A percentile compares a stretch with the other conserved stretches of the same genome.
phyloP scores from a whole-genome alignment of 2,329 filamentous ascomycete genomes.

The Arthroderma uncinatum region DNA sequence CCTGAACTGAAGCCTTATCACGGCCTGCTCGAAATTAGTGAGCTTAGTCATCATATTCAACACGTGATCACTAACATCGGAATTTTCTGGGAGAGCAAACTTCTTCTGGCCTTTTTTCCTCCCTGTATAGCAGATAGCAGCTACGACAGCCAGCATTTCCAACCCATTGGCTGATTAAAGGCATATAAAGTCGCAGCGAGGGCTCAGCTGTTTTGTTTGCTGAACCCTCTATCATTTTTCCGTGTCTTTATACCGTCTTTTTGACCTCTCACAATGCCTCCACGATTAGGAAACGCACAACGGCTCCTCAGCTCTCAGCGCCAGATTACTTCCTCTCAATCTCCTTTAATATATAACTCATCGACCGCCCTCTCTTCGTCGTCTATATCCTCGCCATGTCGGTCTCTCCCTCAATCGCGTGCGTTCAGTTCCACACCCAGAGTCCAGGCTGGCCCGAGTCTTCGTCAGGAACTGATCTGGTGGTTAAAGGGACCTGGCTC shows the following conservation, averaged over 20 bases:
- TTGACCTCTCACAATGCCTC: conserved; percentile 25
- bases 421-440: conserved; percentile 8
- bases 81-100: background rate
- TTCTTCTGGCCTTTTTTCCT: background rate
- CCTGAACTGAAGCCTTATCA: background rate
- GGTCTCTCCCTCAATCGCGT: conserved; percentile 3
- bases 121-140: background rate
- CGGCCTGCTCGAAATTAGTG: background rate
- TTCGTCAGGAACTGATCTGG: conserved; percentile 18
- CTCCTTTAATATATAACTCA: conserved; percentile 17
- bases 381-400: conserved; percentile 15
- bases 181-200: background rate
- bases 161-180: background rate
- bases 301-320: conserved; percentile 22
- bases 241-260: background rate
- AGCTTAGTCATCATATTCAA: background rate
- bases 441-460: conserved; percentile 33
- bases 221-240: background rate
- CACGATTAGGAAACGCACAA: conserved; percentile 28
- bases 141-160: background rate
- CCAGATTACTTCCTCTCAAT: conserved; percentile 20
- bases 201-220: background rate
- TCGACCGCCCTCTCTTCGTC: background rate
- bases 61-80: background rate
- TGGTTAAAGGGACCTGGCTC: conserved; percentile 49